Evolutionary conservation across 176 grass and related monocot species (phyloP), one percentile per base, ranked within the genome.

Genomic region (Stipa capillata): DNA sequence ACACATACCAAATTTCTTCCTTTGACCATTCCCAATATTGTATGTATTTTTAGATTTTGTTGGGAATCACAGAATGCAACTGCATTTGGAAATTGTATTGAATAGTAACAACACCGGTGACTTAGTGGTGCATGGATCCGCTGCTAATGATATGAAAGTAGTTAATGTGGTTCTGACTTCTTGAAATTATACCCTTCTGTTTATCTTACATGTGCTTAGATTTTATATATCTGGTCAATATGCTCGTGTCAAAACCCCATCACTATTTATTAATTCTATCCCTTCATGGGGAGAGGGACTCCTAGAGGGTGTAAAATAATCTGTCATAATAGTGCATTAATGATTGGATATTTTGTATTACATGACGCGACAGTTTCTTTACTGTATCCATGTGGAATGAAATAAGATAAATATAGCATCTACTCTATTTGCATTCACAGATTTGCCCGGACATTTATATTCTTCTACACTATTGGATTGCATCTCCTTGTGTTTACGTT

Each of bases 401-500:
- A 68, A 79, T 12, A 64, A 18, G 9, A 66, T 69, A 72, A 37
- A 85, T 16, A 42, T 65, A 69, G 34, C 17, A 64, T 13, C 25
- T 13, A 18, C 64, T 65, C 69, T 64, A 24, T 82, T 71, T 76
- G 11, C 76, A 45, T 74, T 76, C 47, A 65, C 82, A 99, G 92
- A 84, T 99, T 93, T 72, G 97, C 97, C 47, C 90, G 97, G 23
- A 95, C 97, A 45, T 99, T 99, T 64, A 89, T 99, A 83, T 99
- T 96, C 80, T 96, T 99, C 85, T 99, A 99, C 84, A 91, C 90
- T 45, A 99, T 99, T 79, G 97, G 97, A 33, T 87, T 99, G 84
- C 97, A 99, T 99, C 86, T 99, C 65, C 97, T 99, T 81, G 97
- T 99, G 23, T 99, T 99, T 77, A 90, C 97, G 52, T 89, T 94